Conservation (phyloP, 2,329 filamentous ascomycete species). For the Colletotrichum graminicola region DNA sequence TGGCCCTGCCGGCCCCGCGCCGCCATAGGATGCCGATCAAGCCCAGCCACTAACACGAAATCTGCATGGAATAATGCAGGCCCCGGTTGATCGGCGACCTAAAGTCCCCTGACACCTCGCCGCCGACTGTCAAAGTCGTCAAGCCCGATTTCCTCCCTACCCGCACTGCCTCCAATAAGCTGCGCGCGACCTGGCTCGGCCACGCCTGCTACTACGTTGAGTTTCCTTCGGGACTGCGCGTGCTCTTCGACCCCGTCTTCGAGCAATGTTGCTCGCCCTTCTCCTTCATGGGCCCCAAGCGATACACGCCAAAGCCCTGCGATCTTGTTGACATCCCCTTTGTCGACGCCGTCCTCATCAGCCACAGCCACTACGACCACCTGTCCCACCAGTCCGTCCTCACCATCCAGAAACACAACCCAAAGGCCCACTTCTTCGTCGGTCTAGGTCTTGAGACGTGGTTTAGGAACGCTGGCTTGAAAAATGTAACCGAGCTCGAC, state of each 20-base stretch:
- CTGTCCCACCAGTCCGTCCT: slow-evolving; percentile 81
- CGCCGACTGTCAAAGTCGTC: slow-evolving; percentile 74
- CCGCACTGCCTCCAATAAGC: slow-evolving; percentile 65
- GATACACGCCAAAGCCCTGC: slow-evolving; percentile 84
- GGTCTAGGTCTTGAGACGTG: slow-evolving; percentile 85
- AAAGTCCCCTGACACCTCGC: slow-evolving; percentile 69
- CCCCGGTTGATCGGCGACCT: slow-evolving; percentile 56
- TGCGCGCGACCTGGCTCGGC: slow-evolving; percentile 93
- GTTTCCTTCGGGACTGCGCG: slow-evolving; percentile 86
- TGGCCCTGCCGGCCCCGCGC: neutral
- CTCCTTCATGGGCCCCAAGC: slow-evolving; percentile 76
- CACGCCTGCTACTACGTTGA: slow-evolving; percentile 96
- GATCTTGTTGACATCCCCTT: slow-evolving; percentile 80
- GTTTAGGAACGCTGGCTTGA: slow-evolving; percentile 79
- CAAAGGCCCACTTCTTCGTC: slow-evolving; percentile 88
- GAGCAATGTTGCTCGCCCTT: slow-evolving; percentile 88
- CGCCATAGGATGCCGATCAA: neutral
- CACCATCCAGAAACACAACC: slow-evolving; percentile 77
- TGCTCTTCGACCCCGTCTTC: slow-evolving; percentile 95
- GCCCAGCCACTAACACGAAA: slow-evolving; percentile 25
- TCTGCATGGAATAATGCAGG: slow-evolving; percentile 46
- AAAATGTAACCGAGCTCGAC: slow-evolving; percentile 88
- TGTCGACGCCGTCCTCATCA: slow-evolving; percentile 84
- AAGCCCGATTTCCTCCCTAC: slow-evolving; percentile 75
- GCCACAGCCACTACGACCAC: slow-evolving; percentile 94